Percentiles rank a stretch among this genome's conserved stretches.
These are phyloP conservation scores for Podaxis mareebaensis DNA, from an alignment of 768 basidiomycete species.

Conservation along the genomic window DNA sequence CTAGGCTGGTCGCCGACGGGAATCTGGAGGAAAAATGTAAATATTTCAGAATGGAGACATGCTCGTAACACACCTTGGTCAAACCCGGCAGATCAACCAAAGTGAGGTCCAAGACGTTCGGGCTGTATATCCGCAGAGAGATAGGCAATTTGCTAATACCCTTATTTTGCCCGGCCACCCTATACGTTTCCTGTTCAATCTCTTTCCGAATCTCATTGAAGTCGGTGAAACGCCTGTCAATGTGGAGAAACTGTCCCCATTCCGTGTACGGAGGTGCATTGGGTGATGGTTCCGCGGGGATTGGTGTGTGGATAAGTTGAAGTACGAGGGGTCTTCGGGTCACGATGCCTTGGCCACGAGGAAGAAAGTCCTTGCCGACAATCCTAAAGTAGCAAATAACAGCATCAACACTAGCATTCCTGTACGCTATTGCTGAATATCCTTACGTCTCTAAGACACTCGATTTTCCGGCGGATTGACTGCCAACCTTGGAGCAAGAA, in stretches of 20 bases:
- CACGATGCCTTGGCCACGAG: conserved; percentile 90
- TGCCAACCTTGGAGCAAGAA: conserved; percentile 69
- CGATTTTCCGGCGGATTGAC: conserved; percentile 96
- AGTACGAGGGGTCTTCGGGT: conserved; percentile 94
- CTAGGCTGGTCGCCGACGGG: conserved; percentile 97
- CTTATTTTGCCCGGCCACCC: conserved; percentile 98
- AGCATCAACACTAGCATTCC: not conserved
- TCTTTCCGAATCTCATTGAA: conserved; percentile 92
- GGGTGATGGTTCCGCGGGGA: conserved; percentile 48
- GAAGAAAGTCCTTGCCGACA: conserved; percentile 91
- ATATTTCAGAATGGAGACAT: not conserved
- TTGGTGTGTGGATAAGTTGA: conserved; percentile 91
- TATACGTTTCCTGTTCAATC: conserved; percentile 96
- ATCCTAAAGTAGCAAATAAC: conserved; percentile 51
- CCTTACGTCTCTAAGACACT: conserved; percentile 94
- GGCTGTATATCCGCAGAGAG: conserved; percentile 93
- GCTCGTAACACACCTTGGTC: conserved; percentile 72
- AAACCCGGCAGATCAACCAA: conserved; percentile 95
- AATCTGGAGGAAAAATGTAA: conserved; percentile 50
- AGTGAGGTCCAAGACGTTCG: conserved; percentile 93
- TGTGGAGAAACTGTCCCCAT: conserved; percentile 97
- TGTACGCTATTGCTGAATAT: conserved; percentile 6
- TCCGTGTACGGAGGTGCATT: conserved; percentile 61
- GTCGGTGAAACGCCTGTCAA: conserved; percentile 96
- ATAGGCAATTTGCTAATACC: conserved; percentile 97